A percentile compares a stretch with the other conserved stretches of the same genome.
phyloP scores from a whole-genome alignment of 768 basidiomycete species.

The Calocybe cyanea region DNA sequence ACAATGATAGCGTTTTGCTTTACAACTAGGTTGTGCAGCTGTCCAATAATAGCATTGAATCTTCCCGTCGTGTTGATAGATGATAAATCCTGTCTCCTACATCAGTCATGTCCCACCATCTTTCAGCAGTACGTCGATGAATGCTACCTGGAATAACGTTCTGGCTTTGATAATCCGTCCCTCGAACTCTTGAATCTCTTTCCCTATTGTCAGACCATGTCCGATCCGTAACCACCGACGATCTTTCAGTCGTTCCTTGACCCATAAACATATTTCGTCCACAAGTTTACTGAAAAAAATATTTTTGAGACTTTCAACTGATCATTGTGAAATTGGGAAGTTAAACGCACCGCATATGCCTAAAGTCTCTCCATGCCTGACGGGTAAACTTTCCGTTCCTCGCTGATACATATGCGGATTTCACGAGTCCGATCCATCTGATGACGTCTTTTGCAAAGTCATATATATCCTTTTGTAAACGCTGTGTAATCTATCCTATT shows the following conservation, averaged over 20 bases:
- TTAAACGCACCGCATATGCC: too few species aligned
- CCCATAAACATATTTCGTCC: conserved; percentile 14
- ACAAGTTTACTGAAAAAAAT: conserved; percentile 9
- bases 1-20: conserved; percentile 2
- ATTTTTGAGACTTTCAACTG: not conserved
- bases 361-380: conserved; percentile 14
- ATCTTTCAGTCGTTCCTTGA: conserved; percentile 8
- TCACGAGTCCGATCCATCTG: conserved; percentile 12
- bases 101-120: not conserved
- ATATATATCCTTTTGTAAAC: too few species aligned
- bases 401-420: conserved; percentile 3
- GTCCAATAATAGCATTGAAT: conserved; percentile 1
- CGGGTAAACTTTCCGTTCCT: conserved; percentile 8
- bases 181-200: conserved; percentile 10
- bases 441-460: conserved; percentile 4
- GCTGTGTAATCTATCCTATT: not conserved
- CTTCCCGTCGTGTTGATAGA: conserved; percentile 1
- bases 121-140: not conserved
- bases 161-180: conserved; percentile 4
- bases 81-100: not conserved
- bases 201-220: conserved; percentile 1
- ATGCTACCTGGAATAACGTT: conserved; percentile 6
- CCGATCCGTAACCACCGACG: conserved; percentile 5
- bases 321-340: too few species aligned
- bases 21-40: not conserved